phyloP scores from a whole-genome alignment of 495 filamentous ascomycete genomes.

The Neurospora sp. region DNA sequence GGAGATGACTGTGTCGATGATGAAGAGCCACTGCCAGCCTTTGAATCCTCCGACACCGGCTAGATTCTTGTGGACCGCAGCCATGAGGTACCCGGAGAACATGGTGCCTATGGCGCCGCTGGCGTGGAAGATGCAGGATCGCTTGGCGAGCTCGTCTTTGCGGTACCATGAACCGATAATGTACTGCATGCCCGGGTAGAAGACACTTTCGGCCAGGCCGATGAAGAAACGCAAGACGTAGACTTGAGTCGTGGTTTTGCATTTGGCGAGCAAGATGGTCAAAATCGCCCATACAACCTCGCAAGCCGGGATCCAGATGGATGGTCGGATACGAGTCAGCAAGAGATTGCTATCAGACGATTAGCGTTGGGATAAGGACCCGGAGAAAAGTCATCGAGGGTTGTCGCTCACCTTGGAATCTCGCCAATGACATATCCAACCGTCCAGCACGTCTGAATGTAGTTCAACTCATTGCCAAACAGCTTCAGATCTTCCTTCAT shows the following conservation, averaged over 20 bases:
- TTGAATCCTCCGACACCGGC: conserved; percentile 37
- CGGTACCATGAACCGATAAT: conserved; percentile 45
- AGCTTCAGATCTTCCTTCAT: conserved; percentile 51
- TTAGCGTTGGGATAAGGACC: neutral
- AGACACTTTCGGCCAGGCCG: conserved; percentile 37
- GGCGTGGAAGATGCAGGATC: conserved; percentile 55
- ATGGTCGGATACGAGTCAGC: conserved; percentile 39
- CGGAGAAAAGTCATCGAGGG: neutral
- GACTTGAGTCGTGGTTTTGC: conserved; percentile 37
- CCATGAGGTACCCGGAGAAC: conserved; percentile 52
- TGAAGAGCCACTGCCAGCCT: conserved; percentile 43
- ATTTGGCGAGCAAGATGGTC: conserved; percentile 40
- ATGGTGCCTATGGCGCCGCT: conserved; percentile 42
- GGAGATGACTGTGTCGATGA: conserved; percentile 37
- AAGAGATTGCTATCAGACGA: conserved; percentile 22
- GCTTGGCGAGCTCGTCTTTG: conserved; percentile 47
- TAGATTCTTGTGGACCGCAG: conserved; percentile 43
- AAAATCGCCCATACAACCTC: conserved; percentile 45
- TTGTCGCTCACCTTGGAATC: conserved; percentile 41
- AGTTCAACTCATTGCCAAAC: conserved; percentile 44
- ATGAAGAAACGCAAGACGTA: conserved; percentile 51
- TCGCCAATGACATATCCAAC: conserved; percentile 55
- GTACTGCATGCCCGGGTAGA: conserved; percentile 40
- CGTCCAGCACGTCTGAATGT: conserved; percentile 47
- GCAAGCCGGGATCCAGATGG: conserved; percentile 49